phyloP scores from a whole-genome alignment of 2,329 filamentous ascomycete genomes.

The Xylaria arbuscula region DNA sequence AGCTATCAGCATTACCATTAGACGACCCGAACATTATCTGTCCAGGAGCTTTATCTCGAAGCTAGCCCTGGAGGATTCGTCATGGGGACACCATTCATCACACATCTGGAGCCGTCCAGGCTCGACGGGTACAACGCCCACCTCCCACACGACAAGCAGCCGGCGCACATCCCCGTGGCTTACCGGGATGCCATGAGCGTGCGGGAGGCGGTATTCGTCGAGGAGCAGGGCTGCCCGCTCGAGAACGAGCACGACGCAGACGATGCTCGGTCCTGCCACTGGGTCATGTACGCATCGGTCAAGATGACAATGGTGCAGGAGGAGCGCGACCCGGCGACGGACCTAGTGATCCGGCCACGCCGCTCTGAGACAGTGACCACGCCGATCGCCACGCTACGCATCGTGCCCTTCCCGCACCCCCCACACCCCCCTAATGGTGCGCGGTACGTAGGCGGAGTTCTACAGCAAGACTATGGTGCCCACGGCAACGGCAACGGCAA shows the following conservation, averaged over 20 bases:
- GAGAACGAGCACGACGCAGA: constrained; percentile 84
- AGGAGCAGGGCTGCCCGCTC: constrained; percentile 67
- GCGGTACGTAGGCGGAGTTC: constrained; percentile 59
- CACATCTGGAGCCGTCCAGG: constrained; percentile 60
- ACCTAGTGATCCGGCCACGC: constrained; percentile 55
- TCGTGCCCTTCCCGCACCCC: constrained; percentile 83
- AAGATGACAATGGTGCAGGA: constrained; percentile 56
- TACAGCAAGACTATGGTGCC: constrained; percentile 44
- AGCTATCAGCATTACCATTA: constrained; percentile 1
- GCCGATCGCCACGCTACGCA: constrained; percentile 79
- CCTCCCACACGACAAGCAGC: constrained; percentile 57
- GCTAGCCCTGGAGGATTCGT: constrained; percentile 21
- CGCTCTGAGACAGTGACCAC: constrained; percentile 58
- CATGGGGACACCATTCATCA: constrained; percentile 65
- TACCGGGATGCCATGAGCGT: constrained; percentile 75
- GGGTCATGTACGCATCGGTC: constrained; percentile 82
- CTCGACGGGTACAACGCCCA: constrained; percentile 61
- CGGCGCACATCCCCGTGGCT: constrained; percentile 58
- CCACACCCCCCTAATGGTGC: constrained; percentile 68
- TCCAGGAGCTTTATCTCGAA: background rate
- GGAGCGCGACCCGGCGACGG: constrained; percentile 56
- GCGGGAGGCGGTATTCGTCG: constrained; percentile 69
- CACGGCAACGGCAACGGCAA: background rate
- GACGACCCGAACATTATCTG: too few species aligned
- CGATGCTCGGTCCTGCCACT: constrained; percentile 83